Evolutionary conservation across 495 filamentous ascomycete genomes (phyloP), one percentile per base, ranked within the genome.

Genomic region (Trichoderma reesei): DNA sequence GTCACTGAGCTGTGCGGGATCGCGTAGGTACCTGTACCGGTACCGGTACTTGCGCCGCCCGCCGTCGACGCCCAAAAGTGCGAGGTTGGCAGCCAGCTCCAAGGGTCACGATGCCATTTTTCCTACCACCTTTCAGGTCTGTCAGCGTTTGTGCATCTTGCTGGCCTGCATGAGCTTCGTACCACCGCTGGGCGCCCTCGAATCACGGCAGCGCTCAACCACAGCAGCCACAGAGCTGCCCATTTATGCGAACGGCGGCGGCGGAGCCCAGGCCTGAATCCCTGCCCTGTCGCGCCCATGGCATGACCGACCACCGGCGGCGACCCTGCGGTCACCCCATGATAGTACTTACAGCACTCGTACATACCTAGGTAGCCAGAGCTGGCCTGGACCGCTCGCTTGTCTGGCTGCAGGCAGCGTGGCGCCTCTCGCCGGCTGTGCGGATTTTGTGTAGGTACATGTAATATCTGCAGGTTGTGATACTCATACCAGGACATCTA

Each of bases 231-330:
- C 6, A 56, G 11, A 33, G 10, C 34, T 14, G 18, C 51, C 51
- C 51, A 56, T 56, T 56, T 20, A 56, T 56, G 51, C 51, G 51
- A 56, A 56, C 51, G 20, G 51, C 51, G 51, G 51, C 51, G 51
- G 51, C 51, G 51, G 51, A 56, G 51, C 51, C 51, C 20, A 56
- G 26, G 26, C 26, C 26, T 26, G 26, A 1, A 56, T n/a, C 51
- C 51, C 51, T 56, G 51, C 51, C 51, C 16, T 56, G 51, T 56
- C 51, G 51, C 33, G 18, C 51, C 51, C 51, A 56, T 56, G 51
- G 51, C 51, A 56, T 56, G 51, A 56, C 51, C 20, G 18, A 20
- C 13, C 5, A 44, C 41, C 14, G 41, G n/a, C 41, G n/a, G 41
- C 41, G n/a, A n/a, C 20, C 44, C n/a, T 48, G 4, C 6, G 9